phyloP scores from a whole-genome alignment of 192 early-diverging fungal species.

The Umbelopsis ramanniana region DNA sequence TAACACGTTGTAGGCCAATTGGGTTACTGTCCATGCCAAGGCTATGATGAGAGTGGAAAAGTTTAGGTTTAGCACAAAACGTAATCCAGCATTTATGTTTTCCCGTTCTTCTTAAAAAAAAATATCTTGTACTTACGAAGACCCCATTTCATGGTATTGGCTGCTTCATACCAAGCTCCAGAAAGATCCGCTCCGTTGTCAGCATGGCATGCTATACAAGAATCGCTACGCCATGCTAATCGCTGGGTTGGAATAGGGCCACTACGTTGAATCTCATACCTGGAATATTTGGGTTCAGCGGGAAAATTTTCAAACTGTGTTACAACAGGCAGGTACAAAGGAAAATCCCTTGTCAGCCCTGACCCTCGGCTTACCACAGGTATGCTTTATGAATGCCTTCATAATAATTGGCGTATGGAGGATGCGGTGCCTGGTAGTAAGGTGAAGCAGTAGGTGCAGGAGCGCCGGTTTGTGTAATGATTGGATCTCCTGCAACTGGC shows the following conservation, averaged over 20 bases:
- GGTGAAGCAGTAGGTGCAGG: constrained; percentile 12
- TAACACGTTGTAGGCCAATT: constrained; percentile 54
- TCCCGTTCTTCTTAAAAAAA: constrained; percentile 19
- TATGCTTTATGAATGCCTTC: constrained; percentile 46
- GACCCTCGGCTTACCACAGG: constrained; percentile 43
- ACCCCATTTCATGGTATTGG: constrained; percentile 66
- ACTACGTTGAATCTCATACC: constrained; percentile 41
- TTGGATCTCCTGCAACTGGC: constrained; percentile 1
- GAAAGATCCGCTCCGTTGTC: constrained; percentile 56
- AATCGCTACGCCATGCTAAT: constrained; percentile 57
- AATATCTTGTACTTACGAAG: constrained; percentile 6
- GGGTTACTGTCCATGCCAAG: constrained; percentile 48
- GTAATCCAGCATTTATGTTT: constrained; percentile 27
- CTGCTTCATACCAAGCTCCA: constrained; percentile 61
- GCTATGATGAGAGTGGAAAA: constrained; percentile 39
- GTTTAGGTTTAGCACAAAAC: constrained; percentile 18
- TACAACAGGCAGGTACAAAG: constrained; percentile 27
- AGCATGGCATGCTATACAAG: constrained; percentile 52
- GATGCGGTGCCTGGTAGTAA: constrained; percentile 36
- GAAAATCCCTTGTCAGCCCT: constrained; percentile 29
- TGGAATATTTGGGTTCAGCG: constrained; percentile 35
- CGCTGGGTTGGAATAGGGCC: constrained; percentile 53
- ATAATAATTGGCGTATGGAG: constrained; percentile 43
- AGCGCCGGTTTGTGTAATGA: constrained; percentile 14
- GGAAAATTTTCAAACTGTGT: not conserved